These are phyloP conservation scores for Hsuehochloa calcarea DNA, from an alignment of 176 grass and related monocot genomes.

Conservation along the genomic window DNA sequence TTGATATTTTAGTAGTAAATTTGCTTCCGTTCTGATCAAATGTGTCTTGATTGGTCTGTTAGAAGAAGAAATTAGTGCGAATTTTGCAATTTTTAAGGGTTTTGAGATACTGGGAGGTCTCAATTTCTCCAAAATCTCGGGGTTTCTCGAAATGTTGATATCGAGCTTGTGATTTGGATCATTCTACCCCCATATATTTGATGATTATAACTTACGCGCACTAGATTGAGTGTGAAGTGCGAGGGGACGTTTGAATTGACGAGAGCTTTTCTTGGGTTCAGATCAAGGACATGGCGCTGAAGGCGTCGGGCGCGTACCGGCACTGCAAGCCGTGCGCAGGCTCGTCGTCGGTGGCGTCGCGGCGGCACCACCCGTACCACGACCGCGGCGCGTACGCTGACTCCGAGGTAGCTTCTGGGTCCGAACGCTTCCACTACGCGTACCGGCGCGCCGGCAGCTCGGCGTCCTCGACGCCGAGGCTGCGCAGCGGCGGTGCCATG, in stretches of 20 bases:
- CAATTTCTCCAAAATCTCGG: constrained; percentile 5
- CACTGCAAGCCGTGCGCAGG: constrained; percentile 82
- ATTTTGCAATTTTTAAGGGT: neutral
- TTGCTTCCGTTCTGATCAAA: constrained; percentile 11
- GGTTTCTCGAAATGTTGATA: neutral
- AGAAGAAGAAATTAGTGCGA: neutral
- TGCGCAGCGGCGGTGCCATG: constrained; percentile 6
- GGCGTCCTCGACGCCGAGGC: constrained; percentile 43
- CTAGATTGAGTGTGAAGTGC: neutral
- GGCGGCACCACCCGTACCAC: constrained; percentile 31
- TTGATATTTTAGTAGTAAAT: neutral
- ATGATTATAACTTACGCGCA: neutral
- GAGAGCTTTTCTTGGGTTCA: constrained; percentile 37
- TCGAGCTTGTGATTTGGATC: neutral
- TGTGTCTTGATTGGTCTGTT: constrained; percentile 9
- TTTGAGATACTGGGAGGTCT: neutral
- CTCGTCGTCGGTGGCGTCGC: constrained; percentile 24
- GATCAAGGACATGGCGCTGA: constrained; percentile 84
- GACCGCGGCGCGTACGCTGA: constrained; percentile 44
- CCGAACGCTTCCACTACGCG: constrained; percentile 54
- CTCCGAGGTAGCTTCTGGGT: constrained; percentile 49
- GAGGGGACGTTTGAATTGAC: constrained; percentile 13
- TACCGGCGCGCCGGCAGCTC: constrained; percentile 50
- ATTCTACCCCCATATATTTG: neutral
- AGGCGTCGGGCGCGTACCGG: constrained; percentile 73